phyloP scores from a whole-genome alignment of 2,329 filamentous ascomycete species.

The Phyllosticta paracitricarpa region DNA sequence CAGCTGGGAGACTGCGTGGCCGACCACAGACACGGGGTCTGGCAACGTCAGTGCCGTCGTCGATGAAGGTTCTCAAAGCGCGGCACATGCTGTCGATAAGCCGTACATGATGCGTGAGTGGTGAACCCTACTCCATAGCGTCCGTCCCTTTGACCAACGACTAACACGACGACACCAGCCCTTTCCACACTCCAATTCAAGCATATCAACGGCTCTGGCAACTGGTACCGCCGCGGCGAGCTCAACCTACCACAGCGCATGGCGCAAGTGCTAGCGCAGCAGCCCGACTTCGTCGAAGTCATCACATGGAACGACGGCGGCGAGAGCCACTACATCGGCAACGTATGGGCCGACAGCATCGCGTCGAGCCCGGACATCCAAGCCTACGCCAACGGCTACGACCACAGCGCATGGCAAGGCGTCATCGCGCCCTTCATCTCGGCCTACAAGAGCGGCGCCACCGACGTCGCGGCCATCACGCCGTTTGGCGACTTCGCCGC shows the following conservation, averaged over 20 bases:
- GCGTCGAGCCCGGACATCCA: constrained; percentile 16
- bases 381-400: constrained; percentile 21
- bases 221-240: constrained; percentile 31
- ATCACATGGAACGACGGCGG: constrained; percentile 35
- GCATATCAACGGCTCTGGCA: constrained; percentile 21
- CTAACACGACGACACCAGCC: constrained; percentile 23
- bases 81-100: constrained; percentile 22
- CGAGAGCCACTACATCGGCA: constrained; percentile 32
- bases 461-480: constrained; percentile 5
- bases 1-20: constrained; percentile 30
- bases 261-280: constrained; percentile 20
- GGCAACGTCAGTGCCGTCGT: constrained; percentile 16
- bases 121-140: constrained; percentile 30
- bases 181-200: constrained; percentile 32
- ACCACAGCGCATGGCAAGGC: constrained; percentile 28
- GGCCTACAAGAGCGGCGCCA: constrained; percentile 27
- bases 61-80: constrained; percentile 21
- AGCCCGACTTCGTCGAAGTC: constrained; percentile 30
- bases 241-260: constrained; percentile 25
- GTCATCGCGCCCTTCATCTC: constrained; percentile 28
- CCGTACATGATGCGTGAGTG: constrained; percentile 31
- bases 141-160: constrained; percentile 25
- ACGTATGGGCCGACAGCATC: constrained; percentile 26
- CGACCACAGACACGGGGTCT: constrained; percentile 14
- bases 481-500: constrained; percentile 4